A percentile compares a stretch with the other conserved stretches of the same genome.
These are phyloP conservation scores for Omphalotus guepiniiformis DNA, from an alignment of 768 basidiomycete species.

Conservation along the genomic window DNA sequence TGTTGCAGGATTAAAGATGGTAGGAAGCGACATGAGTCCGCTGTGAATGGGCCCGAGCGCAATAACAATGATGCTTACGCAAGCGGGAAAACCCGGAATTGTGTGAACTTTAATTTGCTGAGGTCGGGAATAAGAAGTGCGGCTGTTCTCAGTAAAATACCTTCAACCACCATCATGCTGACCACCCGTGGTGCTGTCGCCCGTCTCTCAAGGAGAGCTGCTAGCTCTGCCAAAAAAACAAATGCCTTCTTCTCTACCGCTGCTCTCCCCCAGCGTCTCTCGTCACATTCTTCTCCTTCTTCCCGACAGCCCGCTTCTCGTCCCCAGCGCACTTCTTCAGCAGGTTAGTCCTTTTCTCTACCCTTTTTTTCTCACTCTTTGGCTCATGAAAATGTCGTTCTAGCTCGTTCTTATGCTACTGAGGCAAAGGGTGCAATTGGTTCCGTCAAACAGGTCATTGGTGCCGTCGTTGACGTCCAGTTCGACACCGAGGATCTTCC, in stretches of 20 bases:
- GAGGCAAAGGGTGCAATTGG: slow-evolving; percentile 75
- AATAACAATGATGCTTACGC: too few species aligned
- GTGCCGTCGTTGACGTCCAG: slow-evolving; percentile 99
- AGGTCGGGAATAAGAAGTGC: not conserved
- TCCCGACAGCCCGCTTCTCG: slow-evolving; percentile 43
- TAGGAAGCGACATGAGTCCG: too few species aligned
- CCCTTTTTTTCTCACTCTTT: slow-evolving; percentile 13
- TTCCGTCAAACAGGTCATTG: slow-evolving; percentile 96
- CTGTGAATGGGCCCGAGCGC: too few species aligned
- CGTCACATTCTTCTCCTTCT: slow-evolving; percentile 31
- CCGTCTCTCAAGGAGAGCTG: slow-evolving; percentile 82
- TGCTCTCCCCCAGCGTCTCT: slow-evolving; percentile 51
- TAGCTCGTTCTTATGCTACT: slow-evolving; percentile 87
- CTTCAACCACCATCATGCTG: slow-evolving; percentile 61
- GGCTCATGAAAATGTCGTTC: slow-evolving; percentile 19
- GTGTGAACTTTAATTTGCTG: slow-evolving; percentile 46
- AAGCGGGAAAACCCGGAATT: slow-evolving; percentile 14
- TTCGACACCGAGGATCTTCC: slow-evolving; percentile 94
- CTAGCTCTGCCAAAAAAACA: slow-evolving; percentile 69
- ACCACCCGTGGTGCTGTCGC: slow-evolving; percentile 82
- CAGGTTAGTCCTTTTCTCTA: slow-evolving; percentile 41
- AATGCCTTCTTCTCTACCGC: slow-evolving; percentile 81
- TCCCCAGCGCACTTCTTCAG: slow-evolving; percentile 43
- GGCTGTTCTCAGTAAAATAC: slow-evolving; percentile 5
- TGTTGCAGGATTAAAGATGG: slow-evolving; percentile 57